Evolutionary conservation across 2,329 filamentous ascomycete species (phyloP), one percentile per base, ranked within the genome.

Genomic region (Hymenoscyphus linearis): DNA sequence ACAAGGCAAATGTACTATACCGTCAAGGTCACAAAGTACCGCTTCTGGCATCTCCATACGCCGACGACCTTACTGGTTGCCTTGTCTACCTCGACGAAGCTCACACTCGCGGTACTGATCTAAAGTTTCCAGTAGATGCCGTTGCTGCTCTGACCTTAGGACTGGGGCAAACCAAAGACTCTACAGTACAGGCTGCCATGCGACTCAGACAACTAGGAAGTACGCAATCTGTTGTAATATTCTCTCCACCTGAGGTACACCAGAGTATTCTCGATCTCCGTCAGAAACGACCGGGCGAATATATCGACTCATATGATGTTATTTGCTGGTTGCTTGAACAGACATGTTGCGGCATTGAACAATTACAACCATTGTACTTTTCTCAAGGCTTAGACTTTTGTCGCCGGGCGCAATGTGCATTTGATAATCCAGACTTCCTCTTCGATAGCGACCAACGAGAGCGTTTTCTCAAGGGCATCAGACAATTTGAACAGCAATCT

Each of bases 151-250:
- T 71, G 10, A 71, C 68, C 22, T 57, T 71, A 4, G 65, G 64
- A 0, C 59, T 67, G 0, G 62, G 62, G 2, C 64, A 67, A n/a
- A 68, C 66, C 1, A 70, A 71, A 37, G 69, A 71, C 50, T 63
- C 66, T 86, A 66, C 87, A 31, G 87, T 91, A 0, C 78, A 83
- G 66, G 86, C 85, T 58, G 85, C 85, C 0, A 89, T 89, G 85
- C 75, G 86, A 62, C 71, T 89, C 0, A 78, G 87, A 1, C 81
- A 87, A 53, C 74, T 90, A 0, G 79, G 74, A 0, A 76, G 76
- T n/a, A 64, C 68, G 3, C 70, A 71, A 60, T 63, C 70, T 0
- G 55, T 71, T 10, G 57, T 58, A 0, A 69, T 73, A 52, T 72
- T 73, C 27, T 69, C 70, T 1, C 72, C 68, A 1, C 68, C 68